phyloP scores from a whole-genome alignment of 2,329 filamentous ascomycete genomes.

The Bipolaris sorokiniana region DNA sequence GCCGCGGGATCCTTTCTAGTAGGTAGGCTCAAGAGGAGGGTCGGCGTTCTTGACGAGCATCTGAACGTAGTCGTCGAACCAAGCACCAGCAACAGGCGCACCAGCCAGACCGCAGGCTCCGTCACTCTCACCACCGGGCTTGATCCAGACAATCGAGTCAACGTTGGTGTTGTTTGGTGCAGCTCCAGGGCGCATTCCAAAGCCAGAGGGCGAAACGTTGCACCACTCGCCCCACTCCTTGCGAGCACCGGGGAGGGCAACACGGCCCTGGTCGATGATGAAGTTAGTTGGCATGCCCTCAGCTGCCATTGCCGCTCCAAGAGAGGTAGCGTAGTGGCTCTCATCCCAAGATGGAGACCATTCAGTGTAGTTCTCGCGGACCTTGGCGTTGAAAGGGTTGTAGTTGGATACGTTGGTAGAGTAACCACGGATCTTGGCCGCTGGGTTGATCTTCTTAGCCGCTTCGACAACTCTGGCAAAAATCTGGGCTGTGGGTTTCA shows the following conservation, averaged over 20 bases:
- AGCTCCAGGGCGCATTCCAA: constrained; percentile 25
- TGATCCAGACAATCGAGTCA: constrained; percentile 41
- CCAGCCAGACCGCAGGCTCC: constrained; percentile 33
- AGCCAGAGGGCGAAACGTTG: constrained; percentile 35
- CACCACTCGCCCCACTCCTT: constrained; percentile 41
- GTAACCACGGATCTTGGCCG: constrained; percentile 34
- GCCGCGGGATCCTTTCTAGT: constrained; percentile 3
- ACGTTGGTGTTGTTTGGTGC: constrained; percentile 32
- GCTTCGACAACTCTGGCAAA: constrained; percentile 32
- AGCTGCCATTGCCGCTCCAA: constrained; percentile 28
- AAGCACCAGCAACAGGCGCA: constrained; percentile 35
- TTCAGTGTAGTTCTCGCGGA: constrained; percentile 36
- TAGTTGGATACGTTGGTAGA: constrained; percentile 39
- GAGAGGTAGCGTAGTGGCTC: constrained; percentile 32
- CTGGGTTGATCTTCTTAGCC: constrained; percentile 32
- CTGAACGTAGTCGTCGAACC: constrained; percentile 40
- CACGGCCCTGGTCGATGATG: constrained; percentile 39
- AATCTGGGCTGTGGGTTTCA: constrained; percentile 33
- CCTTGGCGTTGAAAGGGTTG: constrained; percentile 33
- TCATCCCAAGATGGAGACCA: constrained; percentile 34
- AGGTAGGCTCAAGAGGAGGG: constrained; percentile 30
- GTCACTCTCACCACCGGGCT: constrained; percentile 40
- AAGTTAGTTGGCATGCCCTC: constrained; percentile 35
- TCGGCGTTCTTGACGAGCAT: constrained; percentile 39
- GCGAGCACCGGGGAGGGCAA: constrained; percentile 31